These are phyloP conservation scores for Lepidium aucheri DNA, from an alignment of 345 rosid genomes.

Conservation along the genomic window DNA sequence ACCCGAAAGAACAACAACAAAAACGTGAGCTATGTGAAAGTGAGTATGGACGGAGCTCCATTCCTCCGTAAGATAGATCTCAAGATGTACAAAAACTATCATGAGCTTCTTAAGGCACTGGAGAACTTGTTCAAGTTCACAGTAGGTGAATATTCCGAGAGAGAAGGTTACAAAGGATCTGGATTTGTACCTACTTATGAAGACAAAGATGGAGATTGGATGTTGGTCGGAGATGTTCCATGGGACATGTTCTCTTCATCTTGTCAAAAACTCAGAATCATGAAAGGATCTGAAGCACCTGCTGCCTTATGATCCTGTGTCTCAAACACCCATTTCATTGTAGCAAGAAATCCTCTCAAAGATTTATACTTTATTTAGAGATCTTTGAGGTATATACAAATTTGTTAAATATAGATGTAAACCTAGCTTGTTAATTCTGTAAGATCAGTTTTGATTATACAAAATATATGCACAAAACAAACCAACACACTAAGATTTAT, in stretches of 20 bases:
- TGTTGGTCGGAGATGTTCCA: constrained; percentile 85
- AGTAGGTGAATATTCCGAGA: constrained; percentile 50
- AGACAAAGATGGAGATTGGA: constrained; percentile 85
- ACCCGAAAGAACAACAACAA: constrained; percentile 23
- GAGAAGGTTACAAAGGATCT: constrained; percentile 74
- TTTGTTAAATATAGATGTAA: neutral
- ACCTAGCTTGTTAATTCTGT: neutral
- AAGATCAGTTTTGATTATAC: constrained; percentile 2
- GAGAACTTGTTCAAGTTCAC: constrained; percentile 73
- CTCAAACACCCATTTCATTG: neutral
- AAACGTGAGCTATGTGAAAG: constrained; percentile 60
- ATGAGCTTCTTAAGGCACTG: constrained; percentile 48
- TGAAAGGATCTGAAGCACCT: constrained; percentile 67
- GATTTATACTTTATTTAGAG: neutral
- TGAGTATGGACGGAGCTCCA: constrained; percentile 90
- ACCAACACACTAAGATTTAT: neutral
- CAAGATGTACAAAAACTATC: constrained; percentile 47
- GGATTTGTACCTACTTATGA: constrained; percentile 70
- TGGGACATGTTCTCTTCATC: constrained; percentile 85
- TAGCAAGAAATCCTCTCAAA: neutral
- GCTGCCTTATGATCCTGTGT: neutral
- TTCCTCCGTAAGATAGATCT: constrained; percentile 73
- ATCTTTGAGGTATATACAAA: neutral
- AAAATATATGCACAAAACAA: neutral
- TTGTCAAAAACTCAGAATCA: constrained; percentile 78